Evolutionary conservation across 2,329 filamentous ascomycete species (phyloP).

Genomic region (Aspergillus fumigatiaffinis): DNA sequence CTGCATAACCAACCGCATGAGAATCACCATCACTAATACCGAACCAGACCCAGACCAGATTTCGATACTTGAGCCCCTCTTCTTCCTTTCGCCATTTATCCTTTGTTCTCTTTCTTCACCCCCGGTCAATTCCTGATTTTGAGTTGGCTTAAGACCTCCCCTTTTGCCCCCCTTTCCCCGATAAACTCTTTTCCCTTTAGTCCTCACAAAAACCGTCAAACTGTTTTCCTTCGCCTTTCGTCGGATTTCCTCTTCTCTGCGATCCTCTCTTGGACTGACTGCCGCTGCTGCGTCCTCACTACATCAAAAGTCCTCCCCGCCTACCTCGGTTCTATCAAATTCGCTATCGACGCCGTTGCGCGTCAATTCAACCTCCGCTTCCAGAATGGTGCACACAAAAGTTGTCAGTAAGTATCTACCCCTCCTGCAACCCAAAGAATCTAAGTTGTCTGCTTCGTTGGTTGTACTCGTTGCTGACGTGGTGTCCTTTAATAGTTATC

Average conservation of each 20-base stretch:
- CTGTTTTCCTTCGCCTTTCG: constrained; percentile 84
- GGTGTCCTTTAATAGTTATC: constrained; percentile 54
- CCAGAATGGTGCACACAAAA: constrained; percentile 80
- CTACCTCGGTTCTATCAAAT: constrained; percentile 32
- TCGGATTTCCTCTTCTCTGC: constrained; percentile 62
- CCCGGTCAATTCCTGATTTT: constrained; percentile 3
- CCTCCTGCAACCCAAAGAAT: not conserved
- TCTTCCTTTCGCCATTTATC: constrained; percentile 8
- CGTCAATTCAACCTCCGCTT: constrained; percentile 35
- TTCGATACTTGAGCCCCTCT: constrained; percentile 11
- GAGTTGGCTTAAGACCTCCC: constrained; percentile 12
- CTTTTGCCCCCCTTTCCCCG: constrained; percentile 11
- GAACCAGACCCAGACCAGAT: not conserved
- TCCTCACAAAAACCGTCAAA: constrained; percentile 60
- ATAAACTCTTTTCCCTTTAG: constrained; percentile 8
- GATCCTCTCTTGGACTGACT: constrained; percentile 68
- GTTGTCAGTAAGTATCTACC: constrained; percentile 68
- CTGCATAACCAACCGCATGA: not conserved
- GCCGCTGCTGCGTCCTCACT: constrained; percentile 68
- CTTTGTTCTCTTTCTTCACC: constrained; percentile 12
- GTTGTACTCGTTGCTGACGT: constrained; percentile 17
- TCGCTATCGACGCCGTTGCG: constrained; percentile 37
- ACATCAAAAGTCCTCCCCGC: constrained; percentile 54
- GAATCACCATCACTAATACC: not conserved
- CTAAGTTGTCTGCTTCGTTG: constrained; percentile 9